These are phyloP conservation scores for Penicillium sp. DNA, from an alignment of 2,329 filamentous ascomycete genomes.

Conservation along the genomic window DNA sequence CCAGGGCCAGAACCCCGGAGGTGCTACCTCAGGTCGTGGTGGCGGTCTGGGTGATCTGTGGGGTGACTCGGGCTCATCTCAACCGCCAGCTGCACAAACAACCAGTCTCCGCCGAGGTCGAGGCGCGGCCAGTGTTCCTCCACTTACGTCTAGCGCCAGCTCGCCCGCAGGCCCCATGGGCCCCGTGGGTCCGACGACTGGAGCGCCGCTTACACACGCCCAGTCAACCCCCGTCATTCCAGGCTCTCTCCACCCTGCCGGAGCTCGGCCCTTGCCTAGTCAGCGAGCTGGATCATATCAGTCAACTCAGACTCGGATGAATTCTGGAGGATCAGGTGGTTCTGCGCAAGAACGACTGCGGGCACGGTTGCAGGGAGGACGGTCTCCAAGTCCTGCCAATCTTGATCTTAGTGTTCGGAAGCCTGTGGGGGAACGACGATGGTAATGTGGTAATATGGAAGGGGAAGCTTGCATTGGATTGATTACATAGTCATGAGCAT, in stretches of 20 bases:
- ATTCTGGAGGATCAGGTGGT: slow-evolving; percentile 32
- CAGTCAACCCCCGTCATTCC: slow-evolving; percentile 27
- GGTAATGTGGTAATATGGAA: slow-evolving; percentile 5
- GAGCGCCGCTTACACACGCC: slow-evolving; percentile 12
- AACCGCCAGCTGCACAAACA: slow-evolving; percentile 35
- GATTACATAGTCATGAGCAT: slow-evolving; percentile 19
- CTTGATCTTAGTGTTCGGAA: slow-evolving; percentile 34
- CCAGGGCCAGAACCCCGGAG: slow-evolving; percentile 48
- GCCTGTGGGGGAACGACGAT: slow-evolving; percentile 31
- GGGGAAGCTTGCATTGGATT: slow-evolving; percentile 6
- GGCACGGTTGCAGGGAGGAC: slow-evolving; percentile 68
- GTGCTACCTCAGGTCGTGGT: slow-evolving; percentile 30
- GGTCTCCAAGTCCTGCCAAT: slow-evolving; percentile 34
- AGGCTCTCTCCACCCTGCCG: slow-evolving; percentile 23
- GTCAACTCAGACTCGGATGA: slow-evolving; percentile 34
- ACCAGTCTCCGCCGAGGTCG: slow-evolving; percentile 41
- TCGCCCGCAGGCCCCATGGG: slow-evolving; percentile 22
- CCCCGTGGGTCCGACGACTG: too few relatives aligned
- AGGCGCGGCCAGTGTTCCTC: slow-evolving; percentile 18
- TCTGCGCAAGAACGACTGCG: slow-evolving; percentile 78
- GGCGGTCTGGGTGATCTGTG: slow-evolving; percentile 59
- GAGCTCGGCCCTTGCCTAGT: slow-evolving; percentile 65
- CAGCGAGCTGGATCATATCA: slow-evolving; percentile 76
- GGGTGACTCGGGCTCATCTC: slow-evolving; percentile 44
- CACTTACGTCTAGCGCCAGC: slow-evolving; percentile 22